These are phyloP conservation scores for Tribonema minus DNA, from an alignment of 108 stramenopile genomes.

Conservation along the genomic window DNA sequence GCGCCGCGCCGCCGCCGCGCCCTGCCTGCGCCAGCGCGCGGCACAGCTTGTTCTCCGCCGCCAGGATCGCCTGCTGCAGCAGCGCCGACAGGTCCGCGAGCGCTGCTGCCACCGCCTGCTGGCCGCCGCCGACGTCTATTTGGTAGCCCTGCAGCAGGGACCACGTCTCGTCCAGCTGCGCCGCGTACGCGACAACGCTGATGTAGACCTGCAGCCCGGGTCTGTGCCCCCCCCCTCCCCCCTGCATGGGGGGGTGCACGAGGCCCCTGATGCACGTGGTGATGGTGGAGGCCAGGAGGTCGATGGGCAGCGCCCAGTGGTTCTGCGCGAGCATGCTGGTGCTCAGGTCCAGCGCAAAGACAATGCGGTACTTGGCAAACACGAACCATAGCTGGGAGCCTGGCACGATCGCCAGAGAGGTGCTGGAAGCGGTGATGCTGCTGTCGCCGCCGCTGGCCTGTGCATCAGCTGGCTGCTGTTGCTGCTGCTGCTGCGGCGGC, in stretches of 20 bases:
- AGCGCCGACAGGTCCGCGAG: conserved; percentile 3
- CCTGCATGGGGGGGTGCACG: neutral
- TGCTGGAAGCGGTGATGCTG: neutral
- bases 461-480: neutral
- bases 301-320: conserved; percentile 9
- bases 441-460: neutral
- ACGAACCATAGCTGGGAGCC: conserved; percentile 27
- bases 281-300: neutral
- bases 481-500: too few relatives aligned
- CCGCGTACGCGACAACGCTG: conserved; percentile 12
- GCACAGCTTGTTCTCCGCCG: conserved; percentile 2
- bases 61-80: too few relatives aligned
- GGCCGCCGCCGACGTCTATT: conserved; percentile 1
- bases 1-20: too few relatives aligned
- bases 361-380: conserved; percentile 15
- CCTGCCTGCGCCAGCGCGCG: too few relatives aligned
- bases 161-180: conserved; percentile 25
- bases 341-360: conserved; percentile 29
- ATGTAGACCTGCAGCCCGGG: conserved; percentile 14
- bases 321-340: conserved; percentile 17
- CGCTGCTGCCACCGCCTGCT: neutral
- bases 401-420: neutral
- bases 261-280: conserved; percentile 2
- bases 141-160: conserved; percentile 24
- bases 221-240: too few relatives aligned